These are phyloP conservation scores for Taphrina betulina DNA, from an alignment of 1,139 yeast species.

Conservation along the genomic window DNA sequence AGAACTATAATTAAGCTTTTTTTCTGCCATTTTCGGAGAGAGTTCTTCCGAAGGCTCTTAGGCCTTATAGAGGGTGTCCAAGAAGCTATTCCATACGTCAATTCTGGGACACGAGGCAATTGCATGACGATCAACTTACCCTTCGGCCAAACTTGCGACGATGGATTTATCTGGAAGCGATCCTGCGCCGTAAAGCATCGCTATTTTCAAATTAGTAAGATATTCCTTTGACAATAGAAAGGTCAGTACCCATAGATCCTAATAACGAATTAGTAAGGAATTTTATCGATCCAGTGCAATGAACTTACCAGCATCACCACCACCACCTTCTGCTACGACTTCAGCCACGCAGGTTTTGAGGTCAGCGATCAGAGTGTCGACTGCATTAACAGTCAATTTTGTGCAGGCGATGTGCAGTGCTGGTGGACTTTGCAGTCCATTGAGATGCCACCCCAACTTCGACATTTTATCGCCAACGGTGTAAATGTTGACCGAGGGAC, in stretches of 20 bases:
- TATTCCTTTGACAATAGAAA: too few species aligned
- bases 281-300: too few species aligned
- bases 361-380: slow-evolving; percentile 61
- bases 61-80: slow-evolving; percentile 32
- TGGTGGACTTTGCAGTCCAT: slow-evolving; percentile 81
- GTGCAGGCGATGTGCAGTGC: slow-evolving; percentile 91
- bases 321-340: slow-evolving; percentile 40
- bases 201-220: too few species aligned
- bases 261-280: background rate
- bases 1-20: too few species aligned
- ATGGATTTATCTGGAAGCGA: slow-evolving; percentile 30
- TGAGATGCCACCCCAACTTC: slow-evolving; percentile 80
- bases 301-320: slow-evolving; percentile 29
- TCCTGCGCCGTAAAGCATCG: slow-evolving; percentile 31
- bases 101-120: too few species aligned
- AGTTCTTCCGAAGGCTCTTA: too few species aligned
- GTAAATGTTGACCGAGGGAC: slow-evolving; percentile 62
- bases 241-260: slow-evolving; percentile 15
- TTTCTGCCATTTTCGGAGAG: too few species aligned
- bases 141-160: slow-evolving; percentile 30
- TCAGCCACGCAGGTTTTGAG: slow-evolving; percentile 54
- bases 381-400: slow-evolving; percentile 60
- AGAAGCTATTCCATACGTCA: too few species aligned
- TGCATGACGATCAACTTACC: too few species aligned
- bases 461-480: slow-evolving; percentile 68